phyloP scores from a whole-genome alignment of 1,139 yeast species.

The Pneumocystis oryctolagi region DNA sequence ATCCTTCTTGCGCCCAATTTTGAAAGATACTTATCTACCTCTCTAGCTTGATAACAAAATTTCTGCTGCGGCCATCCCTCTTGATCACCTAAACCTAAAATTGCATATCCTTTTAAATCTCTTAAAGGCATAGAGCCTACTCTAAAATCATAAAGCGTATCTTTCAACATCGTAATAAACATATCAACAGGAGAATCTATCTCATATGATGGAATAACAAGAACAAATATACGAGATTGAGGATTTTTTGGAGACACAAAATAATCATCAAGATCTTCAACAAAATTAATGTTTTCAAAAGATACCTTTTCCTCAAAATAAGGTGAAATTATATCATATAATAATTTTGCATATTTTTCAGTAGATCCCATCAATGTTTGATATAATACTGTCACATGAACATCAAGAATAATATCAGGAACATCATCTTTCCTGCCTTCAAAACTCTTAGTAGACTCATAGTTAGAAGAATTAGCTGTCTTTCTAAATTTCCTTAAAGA shows the following conservation, averaged over 20 bases:
- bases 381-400: background rate
- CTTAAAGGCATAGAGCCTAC: conserved; percentile 64
- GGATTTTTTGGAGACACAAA: conserved; percentile 48
- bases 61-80: conserved; percentile 68
- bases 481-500: background rate
- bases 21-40: conserved; percentile 39
- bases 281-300: conserved; percentile 52
- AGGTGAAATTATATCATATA: background rate
- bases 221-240: conserved; percentile 41
- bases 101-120: conserved; percentile 60
- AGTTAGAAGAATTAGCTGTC: background rate
- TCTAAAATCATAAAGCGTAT: conserved; percentile 71
- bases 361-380: background rate
- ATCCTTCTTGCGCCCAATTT: conserved; percentile 64
- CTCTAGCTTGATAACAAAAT: conserved; percentile 73
- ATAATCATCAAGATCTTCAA: conserved; percentile 72
- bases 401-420: background rate
- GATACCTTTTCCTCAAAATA: background rate
- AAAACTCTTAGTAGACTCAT: background rate
- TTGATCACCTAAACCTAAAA: conserved; percentile 73
- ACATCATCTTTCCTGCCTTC: background rate
- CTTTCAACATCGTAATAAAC: conserved; percentile 64
- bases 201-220: conserved; percentile 81
- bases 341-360: background rate
- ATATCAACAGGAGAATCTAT: conserved; percentile 86